These are phyloP conservation scores for Drechslerella dactyloides DNA, from an alignment of 2,329 filamentous ascomycete species.

Conservation along the genomic window DNA sequence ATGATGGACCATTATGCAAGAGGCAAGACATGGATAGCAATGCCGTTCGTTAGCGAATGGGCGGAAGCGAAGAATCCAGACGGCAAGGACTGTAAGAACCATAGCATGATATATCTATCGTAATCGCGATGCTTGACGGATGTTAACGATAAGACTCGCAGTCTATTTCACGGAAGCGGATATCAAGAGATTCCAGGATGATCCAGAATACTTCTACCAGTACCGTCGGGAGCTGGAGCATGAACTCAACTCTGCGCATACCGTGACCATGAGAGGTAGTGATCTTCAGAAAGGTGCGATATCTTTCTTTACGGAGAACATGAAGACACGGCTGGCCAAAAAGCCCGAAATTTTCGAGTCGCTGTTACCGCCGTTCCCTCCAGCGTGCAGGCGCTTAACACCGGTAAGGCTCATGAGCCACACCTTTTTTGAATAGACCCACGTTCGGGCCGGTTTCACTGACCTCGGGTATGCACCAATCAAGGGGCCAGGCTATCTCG, in stretches of 20 bases:
- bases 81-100: constrained; percentile 56
- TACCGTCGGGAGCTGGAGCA: constrained; percentile 52
- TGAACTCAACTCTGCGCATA: constrained; percentile 51
- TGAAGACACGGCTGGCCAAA: constrained; percentile 28
- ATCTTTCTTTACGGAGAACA: constrained; percentile 27
- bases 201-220: constrained; percentile 48
- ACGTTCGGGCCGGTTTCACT: constrained; percentile 51
- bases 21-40: constrained; percentile 52
- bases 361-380: constrained; percentile 35
- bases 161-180: constrained; percentile 50
- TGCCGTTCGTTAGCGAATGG: constrained; percentile 56
- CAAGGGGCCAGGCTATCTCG: constrained; percentile 56
- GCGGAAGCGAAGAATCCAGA: constrained; percentile 56
- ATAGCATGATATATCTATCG: constrained; percentile 5
- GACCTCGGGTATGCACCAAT: constrained; percentile 53
- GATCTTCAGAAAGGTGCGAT: constrained; percentile 39
- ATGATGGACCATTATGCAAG: constrained; percentile 63
- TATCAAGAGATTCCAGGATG: constrained; percentile 51
- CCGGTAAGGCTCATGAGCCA: constrained; percentile 55
- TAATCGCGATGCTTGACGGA: neutral
- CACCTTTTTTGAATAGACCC: constrained; percentile 54
- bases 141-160: neutral
- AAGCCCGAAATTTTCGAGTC: constrained; percentile 41
- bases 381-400: constrained; percentile 54
- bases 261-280: constrained; percentile 51